A percentile compares a stretch with the other conserved stretches of the same genome.
Conservation (phyloP, 2,329 filamentous ascomycete species). For the Botryosphaeria dothidea region DNA sequence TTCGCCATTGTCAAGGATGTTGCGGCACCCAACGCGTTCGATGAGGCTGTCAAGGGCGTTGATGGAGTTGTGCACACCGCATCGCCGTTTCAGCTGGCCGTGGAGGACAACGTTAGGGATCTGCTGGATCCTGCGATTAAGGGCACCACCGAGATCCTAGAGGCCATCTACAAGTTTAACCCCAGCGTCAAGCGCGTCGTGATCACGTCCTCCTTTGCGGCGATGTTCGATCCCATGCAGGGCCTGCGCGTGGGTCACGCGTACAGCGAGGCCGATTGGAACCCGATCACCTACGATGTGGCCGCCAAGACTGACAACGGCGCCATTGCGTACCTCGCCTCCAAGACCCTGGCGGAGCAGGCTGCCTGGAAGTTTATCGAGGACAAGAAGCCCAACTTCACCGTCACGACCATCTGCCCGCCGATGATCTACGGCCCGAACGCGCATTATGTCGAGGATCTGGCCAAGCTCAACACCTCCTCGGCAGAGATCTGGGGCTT, state of each 20-base stretch:
- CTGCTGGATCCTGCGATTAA: slow-evolving; percentile 50
- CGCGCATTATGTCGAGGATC: slow-evolving; percentile 7
- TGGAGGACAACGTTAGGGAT: slow-evolving; percentile 15
- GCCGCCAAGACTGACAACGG: slow-evolving; percentile 24
- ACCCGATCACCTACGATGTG: slow-evolving; percentile 27
- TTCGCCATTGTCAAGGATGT: slow-evolving; percentile 49
- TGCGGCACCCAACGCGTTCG: slow-evolving; percentile 38
- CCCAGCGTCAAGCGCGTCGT: slow-evolving; percentile 25
- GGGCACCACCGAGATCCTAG: slow-evolving; percentile 46
- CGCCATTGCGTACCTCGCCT: slow-evolving; percentile 27
- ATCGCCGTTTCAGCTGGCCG: slow-evolving; percentile 27
- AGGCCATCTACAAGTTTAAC: slow-evolving; percentile 22
- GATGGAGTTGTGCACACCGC: slow-evolving; percentile 50
- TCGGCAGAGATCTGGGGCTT: slow-evolving; percentile 5
- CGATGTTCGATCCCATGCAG: not conserved
- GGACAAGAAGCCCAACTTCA: slow-evolving; percentile 25
- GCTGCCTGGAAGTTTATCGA: slow-evolving; percentile 30
- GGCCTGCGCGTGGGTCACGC: slow-evolving; percentile 17
- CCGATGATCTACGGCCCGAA: slow-evolving; percentile 31
- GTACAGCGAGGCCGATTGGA: slow-evolving; percentile 30
- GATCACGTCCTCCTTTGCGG: slow-evolving; percentile 23
- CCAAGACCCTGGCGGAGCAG: slow-evolving; percentile 30
- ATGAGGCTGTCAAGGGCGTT: slow-evolving; percentile 42
- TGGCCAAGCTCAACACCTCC: slow-evolving; percentile 4
- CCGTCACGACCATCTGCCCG: slow-evolving; percentile 29